Evolutionary conservation across 305 asterid species (phyloP), one percentile per base, ranked within the genome.

Genomic region (Petunia hybrid): DNA sequence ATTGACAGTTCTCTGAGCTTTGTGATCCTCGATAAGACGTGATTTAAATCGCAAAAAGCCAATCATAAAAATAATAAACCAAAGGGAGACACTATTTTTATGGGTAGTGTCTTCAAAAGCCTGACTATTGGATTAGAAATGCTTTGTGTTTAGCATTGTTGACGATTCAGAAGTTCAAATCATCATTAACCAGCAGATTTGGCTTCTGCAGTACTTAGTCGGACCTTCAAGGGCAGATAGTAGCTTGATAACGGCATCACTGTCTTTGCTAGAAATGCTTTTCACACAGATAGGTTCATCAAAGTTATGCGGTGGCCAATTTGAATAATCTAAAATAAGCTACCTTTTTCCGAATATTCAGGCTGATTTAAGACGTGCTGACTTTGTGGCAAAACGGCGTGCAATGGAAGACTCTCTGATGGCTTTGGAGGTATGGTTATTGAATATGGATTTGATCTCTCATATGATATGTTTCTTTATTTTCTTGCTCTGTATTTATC

Each of bases 331-430:
- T 73, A 75, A 40, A 45, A 56, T 46, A 48, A 76, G 81, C 78
- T 81, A 16, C 12, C 12, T 43, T 53, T 84, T 82, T 46, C 75
- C 68, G 89, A 12, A 79, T 74, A 64, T 84, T 85, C 84, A 94
- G 98, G 99, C 99, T 85, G 99, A 95, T 90, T 82, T 94, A 85
- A 88, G 92, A 67, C 89, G 94, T 82, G 98, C 98, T 51, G 93
- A 95, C 83, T 86, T 83, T 86, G 95, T 85, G 80, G 98, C 99
- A 66, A 95, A 92, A 88, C 93, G 86, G 80, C 97, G 98, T 2
- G 99, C 97, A 38, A 89, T 90, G 92, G 98, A 89, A 87, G 98
- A 95, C 86, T 89, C 97, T n/a, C 86, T 90, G 43, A 91, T 87
- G 94, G 97, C 98, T 80, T 86, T 95, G 81, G 97, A 95, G 97